Conservation (phyloP, 2,329 filamentous ascomycete genomes). For the Fusarium brachygibbosum region DNA sequence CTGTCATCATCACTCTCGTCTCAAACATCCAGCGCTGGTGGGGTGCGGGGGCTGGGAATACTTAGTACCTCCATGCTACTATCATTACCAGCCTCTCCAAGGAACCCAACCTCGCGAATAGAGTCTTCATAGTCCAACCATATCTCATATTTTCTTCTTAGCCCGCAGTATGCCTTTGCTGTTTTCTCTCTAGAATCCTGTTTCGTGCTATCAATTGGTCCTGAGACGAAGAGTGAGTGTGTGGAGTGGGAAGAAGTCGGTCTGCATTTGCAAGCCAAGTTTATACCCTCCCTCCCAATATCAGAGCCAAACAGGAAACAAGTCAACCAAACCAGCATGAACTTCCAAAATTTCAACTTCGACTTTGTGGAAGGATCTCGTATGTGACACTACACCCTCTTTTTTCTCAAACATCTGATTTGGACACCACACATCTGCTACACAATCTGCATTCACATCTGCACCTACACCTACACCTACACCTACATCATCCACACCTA, state of each 20-base stretch:
- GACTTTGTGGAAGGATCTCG: conserved; percentile 56
- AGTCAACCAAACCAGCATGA: conserved; percentile 50
- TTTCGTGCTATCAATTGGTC: conserved; percentile 54
- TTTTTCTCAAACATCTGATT: neutral
- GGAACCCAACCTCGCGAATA: conserved; percentile 49
- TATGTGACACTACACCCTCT: conserved; percentile 49
- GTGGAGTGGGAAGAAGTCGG: conserved; percentile 52
- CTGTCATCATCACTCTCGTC: conserved; percentile 15
- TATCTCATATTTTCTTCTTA: conserved; percentile 49
- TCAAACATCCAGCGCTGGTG: conserved; percentile 36
- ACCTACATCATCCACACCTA: conserved; percentile 14
- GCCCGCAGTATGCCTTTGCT: conserved; percentile 49
- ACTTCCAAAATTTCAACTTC: conserved; percentile 54
- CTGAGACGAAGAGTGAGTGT: conserved; percentile 33
- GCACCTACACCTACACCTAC: conserved; percentile 17
- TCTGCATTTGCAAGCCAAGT: conserved; percentile 43
- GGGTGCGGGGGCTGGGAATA: conserved; percentile 48
- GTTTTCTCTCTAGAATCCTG: conserved; percentile 49
- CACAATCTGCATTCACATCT: conserved; percentile 5
- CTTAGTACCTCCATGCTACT: conserved; percentile 17
- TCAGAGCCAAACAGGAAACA: conserved; percentile 20
- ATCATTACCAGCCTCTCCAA: conserved; percentile 44
- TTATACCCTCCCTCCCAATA: conserved; percentile 42
- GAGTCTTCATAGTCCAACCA: conserved; percentile 51
- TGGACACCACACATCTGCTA: neutral